These are phyloP conservation scores for Sesbania bispinosa DNA, from an alignment of 306 rosid genomes.

Conservation along the genomic window DNA sequence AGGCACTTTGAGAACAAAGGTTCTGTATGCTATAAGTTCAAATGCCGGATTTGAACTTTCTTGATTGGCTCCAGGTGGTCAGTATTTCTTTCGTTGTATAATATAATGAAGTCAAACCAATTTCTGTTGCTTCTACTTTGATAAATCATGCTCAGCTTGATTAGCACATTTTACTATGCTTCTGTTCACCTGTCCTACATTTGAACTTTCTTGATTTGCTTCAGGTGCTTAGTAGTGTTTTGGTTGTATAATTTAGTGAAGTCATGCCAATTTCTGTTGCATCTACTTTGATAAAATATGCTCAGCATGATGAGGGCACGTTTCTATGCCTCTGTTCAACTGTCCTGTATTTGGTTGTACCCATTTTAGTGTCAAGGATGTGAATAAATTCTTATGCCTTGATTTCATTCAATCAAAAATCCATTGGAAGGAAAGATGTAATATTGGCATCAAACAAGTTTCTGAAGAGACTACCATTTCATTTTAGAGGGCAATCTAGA, in stretches of 20 bases:
- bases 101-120: neutral
- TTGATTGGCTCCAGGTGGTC: conserved; percentile 47
- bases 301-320: conserved; percentile 9
- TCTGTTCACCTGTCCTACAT: neutral
- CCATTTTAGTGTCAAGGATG: neutral
- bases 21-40: conserved; percentile 86
- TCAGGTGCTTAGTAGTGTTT: neutral
- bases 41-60: conserved; percentile 98
- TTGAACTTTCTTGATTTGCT: neutral
- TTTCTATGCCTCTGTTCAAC: neutral
- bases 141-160: conserved; percentile 8
- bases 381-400: conserved; percentile 8
- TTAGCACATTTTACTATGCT: neutral
- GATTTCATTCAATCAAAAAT: conserved; percentile 5
- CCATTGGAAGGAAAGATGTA: neutral
- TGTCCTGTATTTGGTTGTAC: neutral
- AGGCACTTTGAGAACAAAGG: conserved; percentile 82
- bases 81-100: neutral
- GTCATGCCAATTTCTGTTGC: neutral
- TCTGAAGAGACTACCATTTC: neutral
- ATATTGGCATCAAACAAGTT: no score
- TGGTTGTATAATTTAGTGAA: neutral
- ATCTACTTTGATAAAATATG: neutral
- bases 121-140: conserved; percentile 21
- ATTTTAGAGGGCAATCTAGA: neutral